These are phyloP conservation scores for Russula olivacea DNA, from an alignment of 768 basidiomycete genomes.

Conservation along the genomic window DNA sequence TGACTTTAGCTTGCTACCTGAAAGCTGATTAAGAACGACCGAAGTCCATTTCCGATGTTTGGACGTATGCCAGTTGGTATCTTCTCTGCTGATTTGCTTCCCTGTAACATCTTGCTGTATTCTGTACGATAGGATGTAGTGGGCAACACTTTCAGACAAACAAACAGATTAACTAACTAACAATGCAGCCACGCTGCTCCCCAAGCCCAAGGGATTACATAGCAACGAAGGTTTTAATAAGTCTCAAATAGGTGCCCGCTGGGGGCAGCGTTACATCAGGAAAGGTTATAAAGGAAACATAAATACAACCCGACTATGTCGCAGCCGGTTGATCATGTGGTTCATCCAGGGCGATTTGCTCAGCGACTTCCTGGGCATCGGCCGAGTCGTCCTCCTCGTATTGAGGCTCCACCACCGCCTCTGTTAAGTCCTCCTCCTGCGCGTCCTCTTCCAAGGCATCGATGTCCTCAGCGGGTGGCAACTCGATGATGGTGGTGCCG, in stretches of 20 bases:
- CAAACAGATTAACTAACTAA: background rate
- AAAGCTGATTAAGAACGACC: background rate
- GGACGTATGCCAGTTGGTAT: background rate
- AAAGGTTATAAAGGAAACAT: conserved; percentile 13
- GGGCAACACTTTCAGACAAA: background rate
- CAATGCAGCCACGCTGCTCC: background rate
- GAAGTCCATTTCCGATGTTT: background rate
- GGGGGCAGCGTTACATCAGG: background rate
- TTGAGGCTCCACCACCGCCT: conserved; percentile 13
- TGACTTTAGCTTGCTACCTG: conserved; percentile 19
- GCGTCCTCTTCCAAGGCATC: conserved; percentile 15
- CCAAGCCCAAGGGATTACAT: conserved; percentile 5
- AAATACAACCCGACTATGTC: conserved; percentile 14
- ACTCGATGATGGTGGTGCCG: conserved; percentile 19
- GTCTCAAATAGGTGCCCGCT: background rate
- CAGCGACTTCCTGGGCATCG: conserved; percentile 18
- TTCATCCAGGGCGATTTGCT: conserved; percentile 14
- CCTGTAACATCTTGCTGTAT: background rate
- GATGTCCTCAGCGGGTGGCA: conserved; percentile 15
- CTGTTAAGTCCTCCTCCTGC: conserved; percentile 24
- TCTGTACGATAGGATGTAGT: background rate
- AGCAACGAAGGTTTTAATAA: background rate
- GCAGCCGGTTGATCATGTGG: conserved; percentile 5
- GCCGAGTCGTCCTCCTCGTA: conserved; percentile 10
- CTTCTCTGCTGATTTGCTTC: background rate